Conservation (phyloP, 192 early-diverging fungal genomes). For the Coemansia furcata region DNA sequence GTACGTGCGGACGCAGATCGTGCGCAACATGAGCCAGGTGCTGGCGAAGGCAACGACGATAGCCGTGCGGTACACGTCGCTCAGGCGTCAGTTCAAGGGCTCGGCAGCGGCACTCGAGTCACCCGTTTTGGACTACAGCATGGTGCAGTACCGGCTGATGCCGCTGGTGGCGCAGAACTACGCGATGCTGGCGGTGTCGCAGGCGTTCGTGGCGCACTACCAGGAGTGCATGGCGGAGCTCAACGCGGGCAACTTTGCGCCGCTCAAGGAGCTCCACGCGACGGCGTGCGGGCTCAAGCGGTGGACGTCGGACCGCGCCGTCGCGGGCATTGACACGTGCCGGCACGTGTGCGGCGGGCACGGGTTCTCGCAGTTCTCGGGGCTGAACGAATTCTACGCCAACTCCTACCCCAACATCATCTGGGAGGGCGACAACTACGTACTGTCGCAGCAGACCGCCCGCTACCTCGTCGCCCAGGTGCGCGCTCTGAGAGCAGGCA, state of each 20-base stretch:
- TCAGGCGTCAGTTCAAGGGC: slow-evolving; percentile 72
- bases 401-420: slow-evolving; percentile 74
- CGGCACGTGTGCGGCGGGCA: slow-evolving; percentile 76
- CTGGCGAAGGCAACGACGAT: slow-evolving; percentile 71
- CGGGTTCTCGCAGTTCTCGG: slow-evolving; percentile 73
- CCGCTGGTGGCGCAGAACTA: slow-evolving; percentile 71
- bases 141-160: slow-evolving; percentile 74
- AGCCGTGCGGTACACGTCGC: slow-evolving; percentile 67
- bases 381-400: slow-evolving; percentile 64
- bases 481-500: slow-evolving; percentile 54
- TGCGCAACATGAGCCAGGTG: slow-evolving; percentile 56
- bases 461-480: slow-evolving; percentile 75
- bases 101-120: slow-evolving; percentile 57
- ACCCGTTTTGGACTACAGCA: slow-evolving; percentile 72
- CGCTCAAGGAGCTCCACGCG: slow-evolving; percentile 73
- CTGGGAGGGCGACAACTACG: slow-evolving; percentile 84
- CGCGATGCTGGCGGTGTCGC: slow-evolving; percentile 68
- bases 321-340: slow-evolving; percentile 72
- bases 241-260: slow-evolving; percentile 59
- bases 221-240: slow-evolving; percentile 59
- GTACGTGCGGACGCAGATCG: slow-evolving; percentile 73
- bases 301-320: slow-evolving; percentile 65
- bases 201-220: slow-evolving; percentile 64
- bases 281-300: slow-evolving; percentile 72
- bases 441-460: slow-evolving; percentile 81